Evolutionary conservation across 768 basidiomycete species (phyloP), one percentile per base, ranked within the genome.

Genomic region (Mycena metata): DNA sequence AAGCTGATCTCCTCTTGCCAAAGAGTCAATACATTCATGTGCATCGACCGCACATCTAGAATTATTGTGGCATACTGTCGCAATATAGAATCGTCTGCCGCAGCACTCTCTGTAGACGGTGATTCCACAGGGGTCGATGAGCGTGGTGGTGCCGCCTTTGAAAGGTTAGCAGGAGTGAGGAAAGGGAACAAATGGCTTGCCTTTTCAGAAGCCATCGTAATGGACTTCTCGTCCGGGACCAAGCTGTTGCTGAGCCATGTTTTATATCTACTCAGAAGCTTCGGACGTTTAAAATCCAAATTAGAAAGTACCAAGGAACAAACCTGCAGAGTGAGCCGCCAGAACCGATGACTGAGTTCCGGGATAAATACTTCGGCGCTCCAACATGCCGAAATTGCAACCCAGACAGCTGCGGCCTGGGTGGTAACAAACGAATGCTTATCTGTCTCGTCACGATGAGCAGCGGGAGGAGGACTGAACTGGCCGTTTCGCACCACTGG

Each of bases 291-390:
- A 30, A 69, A 41, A 50, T 30, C 50, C 17, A 42, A 64, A 61
- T 35, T 17, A 43, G 41, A 46, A 60, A 23, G 33, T 41, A 56
- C 41, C 56, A 45, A 23, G 47, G 23, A 66, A 72, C 83, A 43
- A 55, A 95, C 96, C 88, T 99, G 97, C 30, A 99, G 80, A 8
- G 91, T 94, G 64, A 99, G 81, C 74, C 87, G 89, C 98, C 97
- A 99, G 78, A 99, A 99, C 56, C 93, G 87, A 78, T 91, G 85
- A 41, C 88, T 87, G 13, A 99, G 80, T 66, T 96, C 92, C 2
- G 92, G 91, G 46, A 99, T 90, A 77, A 88, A 96, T 10, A 98
- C 85, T 58, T 95, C 91, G 19, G 90, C 87, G 64, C 90, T 92
- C 97, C 97, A 99, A 76, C 96, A 95, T 9, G 87, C 85, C 42